Evolutionary conservation across 1,284 basidiomycete species (phyloP), one percentile per base, ranked within the genome.

Genomic region (Earliella scabrosa): DNA sequence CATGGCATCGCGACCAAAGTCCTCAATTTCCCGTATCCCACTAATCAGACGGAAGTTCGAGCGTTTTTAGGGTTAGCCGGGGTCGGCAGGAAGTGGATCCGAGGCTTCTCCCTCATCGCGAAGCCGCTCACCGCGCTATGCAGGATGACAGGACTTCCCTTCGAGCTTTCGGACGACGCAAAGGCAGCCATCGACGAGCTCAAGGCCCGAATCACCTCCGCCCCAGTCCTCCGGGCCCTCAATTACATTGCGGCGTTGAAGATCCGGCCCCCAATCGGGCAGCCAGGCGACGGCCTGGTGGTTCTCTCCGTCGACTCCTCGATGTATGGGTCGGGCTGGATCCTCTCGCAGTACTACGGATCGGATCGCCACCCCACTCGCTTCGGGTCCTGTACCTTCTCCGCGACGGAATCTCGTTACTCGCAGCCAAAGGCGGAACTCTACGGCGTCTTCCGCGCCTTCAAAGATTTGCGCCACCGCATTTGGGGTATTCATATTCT

Each of bases 401-500:
- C 62, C 26, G 54, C 62, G 10, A 60, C 61, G 0, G 71, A 77
- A 49, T 64, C 61, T 0, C 63, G 66, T 2, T 77, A 76, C 45
- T 73, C 71, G 0, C 74, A 77, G 52, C 71, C 74, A 0, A 76
- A 77, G 59, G 56, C 71, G 0, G 74, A 77, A 52, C 56, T 77
- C 0, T 76, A 71, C 50, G 73, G 74, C 1, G 56, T 76, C 0
- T 75, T 71, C 45, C 39, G 67, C 1, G 71, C 73, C 0, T 32
- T 76, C 26, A 73, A 73, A 34, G 68, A 68, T 8, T 48, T 70
- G 1, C 58, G 67, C 0, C 64, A 72, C 55, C 48, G 65, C 0
- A 45, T 76, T 4, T 72, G 68, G 64, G 72, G 72, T 10, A 49
- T 71, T 1, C 63, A 66, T 38, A 72, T 77, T 54, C 31, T 58